Percentiles rank a stretch among this genome's conserved stretches.
These are phyloP conservation scores for Kingdonia uniflora DNA, from an alignment of 164 flowering plant genomes.

Conservation along the genomic window DNA sequence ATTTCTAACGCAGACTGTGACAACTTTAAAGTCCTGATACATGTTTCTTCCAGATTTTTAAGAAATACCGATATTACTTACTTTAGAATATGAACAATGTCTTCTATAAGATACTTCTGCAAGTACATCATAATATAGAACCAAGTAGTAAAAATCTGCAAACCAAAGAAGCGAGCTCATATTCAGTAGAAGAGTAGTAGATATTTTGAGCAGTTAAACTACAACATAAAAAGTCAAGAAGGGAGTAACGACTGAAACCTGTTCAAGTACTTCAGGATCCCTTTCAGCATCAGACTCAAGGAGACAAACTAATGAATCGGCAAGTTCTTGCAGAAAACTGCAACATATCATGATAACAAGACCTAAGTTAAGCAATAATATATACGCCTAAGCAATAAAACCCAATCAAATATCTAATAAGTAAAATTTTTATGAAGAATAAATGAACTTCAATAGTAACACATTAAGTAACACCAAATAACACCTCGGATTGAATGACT, in stretches of 20 bases:
- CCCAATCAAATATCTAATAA: neutral
- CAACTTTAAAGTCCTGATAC: too few species aligned
- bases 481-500: neutral
- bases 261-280: constrained; percentile 86
- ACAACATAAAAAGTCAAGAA: neutral
- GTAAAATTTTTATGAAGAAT: neutral
- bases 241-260: constrained; percentile 29
- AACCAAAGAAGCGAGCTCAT: neutral
- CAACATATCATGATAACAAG: neutral
- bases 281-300: constrained; percentile 76
- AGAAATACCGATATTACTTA: constrained; percentile 21
- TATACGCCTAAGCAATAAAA: neutral
- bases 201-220: neutral
- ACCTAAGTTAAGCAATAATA: neutral
- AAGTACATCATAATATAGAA: constrained; percentile 72
- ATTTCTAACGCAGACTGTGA: too few species aligned
- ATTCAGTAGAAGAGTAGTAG: neutral
- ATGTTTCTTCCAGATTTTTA: too few species aligned
- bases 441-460: neutral
- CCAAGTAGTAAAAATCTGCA: constrained; percentile 90
- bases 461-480: neutral
- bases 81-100: constrained; percentile 52
- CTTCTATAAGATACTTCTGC: constrained; percentile 54
- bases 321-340: constrained; percentile 58
- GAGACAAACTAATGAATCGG: constrained; percentile 40